phyloP scores from a whole-genome alignment of 108 stramenopile species.

The Cyclotella distinguenda region DNA sequence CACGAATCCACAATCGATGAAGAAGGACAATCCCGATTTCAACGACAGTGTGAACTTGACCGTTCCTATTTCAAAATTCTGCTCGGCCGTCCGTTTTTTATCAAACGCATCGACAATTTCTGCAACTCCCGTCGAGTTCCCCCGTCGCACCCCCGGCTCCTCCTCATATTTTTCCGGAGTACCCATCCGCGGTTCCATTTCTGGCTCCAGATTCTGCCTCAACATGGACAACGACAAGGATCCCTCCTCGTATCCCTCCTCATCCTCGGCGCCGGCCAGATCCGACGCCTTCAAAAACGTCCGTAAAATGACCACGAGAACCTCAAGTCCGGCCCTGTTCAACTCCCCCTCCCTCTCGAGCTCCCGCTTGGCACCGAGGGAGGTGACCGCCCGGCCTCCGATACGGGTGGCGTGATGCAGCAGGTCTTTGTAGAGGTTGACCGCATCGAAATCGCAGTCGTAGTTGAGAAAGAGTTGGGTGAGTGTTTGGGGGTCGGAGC shows the following conservation, averaged over 20 bases:
- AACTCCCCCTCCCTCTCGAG: constrained; percentile 70
- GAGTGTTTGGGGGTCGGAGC: constrained; percentile 82
- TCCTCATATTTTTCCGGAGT: too few relatives aligned
- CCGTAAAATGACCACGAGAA: constrained; percentile 71
- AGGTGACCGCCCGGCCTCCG: constrained; percentile 33
- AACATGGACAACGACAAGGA: constrained; percentile 55
- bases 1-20: constrained; percentile 86
- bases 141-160: too few relatives aligned
- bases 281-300: constrained; percentile 69
- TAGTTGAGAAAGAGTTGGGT: constrained; percentile 98
- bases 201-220: constrained; percentile 53
- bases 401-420: constrained; percentile 87
- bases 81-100: constrained; percentile 79
- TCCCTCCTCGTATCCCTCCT: constrained; percentile 49
- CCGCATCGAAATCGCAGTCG: constrained; percentile 96
- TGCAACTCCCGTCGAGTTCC: constrained; percentile 24
- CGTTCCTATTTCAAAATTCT: constrained; percentile 89
- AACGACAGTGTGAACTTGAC: constrained; percentile 95
- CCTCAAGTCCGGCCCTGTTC: constrained; percentile 73
- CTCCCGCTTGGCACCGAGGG: constrained; percentile 52
- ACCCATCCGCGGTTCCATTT: constrained; percentile 46
- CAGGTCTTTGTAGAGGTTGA: constrained; percentile 93
- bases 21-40: constrained; percentile 86
- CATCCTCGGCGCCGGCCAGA: constrained; percentile 59
- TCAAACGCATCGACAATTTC: constrained; percentile 80